phyloP scores from a whole-genome alignment of 1,284 basidiomycete genomes.

The Boletus hoseneyae region DNA sequence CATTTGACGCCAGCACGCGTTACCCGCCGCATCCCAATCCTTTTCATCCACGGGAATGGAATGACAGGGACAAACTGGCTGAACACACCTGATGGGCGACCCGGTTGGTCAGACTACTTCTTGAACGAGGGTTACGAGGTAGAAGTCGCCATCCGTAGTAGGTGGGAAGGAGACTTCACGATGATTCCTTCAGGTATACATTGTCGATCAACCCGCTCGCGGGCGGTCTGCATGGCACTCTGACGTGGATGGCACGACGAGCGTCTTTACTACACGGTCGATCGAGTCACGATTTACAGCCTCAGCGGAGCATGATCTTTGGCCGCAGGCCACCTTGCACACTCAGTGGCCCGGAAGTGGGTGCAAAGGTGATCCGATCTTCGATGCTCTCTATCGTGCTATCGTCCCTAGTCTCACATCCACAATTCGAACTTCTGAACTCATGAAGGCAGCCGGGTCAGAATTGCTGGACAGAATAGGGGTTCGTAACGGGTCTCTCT shows the following conservation, averaged over 20 bases:
- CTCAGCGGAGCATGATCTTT: constrained; percentile 37
- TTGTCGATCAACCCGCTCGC: constrained; percentile 50
- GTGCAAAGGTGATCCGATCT: constrained; percentile 41
- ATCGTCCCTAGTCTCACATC: constrained; percentile 29
- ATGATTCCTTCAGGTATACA: constrained; percentile 38
- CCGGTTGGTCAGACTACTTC: constrained; percentile 51
- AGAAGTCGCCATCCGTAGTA: background rate
- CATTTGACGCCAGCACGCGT: constrained; percentile 40
- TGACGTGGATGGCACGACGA: constrained; percentile 38
- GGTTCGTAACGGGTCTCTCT: constrained; percentile 16
- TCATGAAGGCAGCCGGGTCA: constrained; percentile 30
- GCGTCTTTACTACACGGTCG: constrained; percentile 29
- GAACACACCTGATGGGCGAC: constrained; percentile 48
- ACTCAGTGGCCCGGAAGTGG: constrained; percentile 54
- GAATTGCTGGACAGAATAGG: constrained; percentile 31
- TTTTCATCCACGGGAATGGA: constrained; percentile 46
- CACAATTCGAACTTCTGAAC: constrained; percentile 23
- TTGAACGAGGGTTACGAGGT: constrained; percentile 46
- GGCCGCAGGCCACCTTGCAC: constrained; percentile 46
- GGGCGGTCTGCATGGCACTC: constrained; percentile 47
- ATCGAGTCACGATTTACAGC: constrained; percentile 47
- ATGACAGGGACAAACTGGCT: constrained; percentile 49
- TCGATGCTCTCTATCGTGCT: constrained; percentile 45
- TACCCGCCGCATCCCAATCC: constrained; percentile 38
- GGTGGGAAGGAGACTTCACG: background rate